Evolutionary conservation across 495 filamentous ascomycete genomes (phyloP).

Genomic region (Talaromyces stipitatus): DNA sequence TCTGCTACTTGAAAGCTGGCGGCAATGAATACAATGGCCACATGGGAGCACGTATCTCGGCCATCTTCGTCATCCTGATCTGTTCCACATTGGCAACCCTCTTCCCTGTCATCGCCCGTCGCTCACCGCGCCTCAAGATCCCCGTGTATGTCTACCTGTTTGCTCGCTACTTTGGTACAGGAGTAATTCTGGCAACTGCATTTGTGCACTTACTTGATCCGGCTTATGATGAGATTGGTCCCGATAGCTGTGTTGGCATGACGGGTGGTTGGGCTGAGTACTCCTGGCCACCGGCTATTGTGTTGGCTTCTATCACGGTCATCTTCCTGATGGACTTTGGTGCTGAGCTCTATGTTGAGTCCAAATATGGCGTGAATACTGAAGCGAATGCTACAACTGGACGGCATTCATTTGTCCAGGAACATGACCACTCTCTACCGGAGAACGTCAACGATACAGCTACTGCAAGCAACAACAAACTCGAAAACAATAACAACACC

Average conservation of each 20-base stretch:
- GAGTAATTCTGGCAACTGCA: conserved; percentile 66
- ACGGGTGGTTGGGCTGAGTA: conserved; percentile 41
- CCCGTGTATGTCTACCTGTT: conserved; percentile 64
- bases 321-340: conserved; percentile 38
- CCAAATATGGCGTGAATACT: conserved; percentile 37
- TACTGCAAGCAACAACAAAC: background rate
- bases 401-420: conserved; percentile 5
- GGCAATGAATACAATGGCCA: conserved; percentile 38
- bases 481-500: background rate
- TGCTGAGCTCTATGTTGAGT: conserved; percentile 45
- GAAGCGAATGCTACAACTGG: conserved; percentile 15
- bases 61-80: conserved; percentile 38
- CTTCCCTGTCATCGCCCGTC: conserved; percentile 58
- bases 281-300: conserved; percentile 35
- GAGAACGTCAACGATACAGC: background rate
- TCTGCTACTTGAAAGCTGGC: conserved; percentile 27
- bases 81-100: conserved; percentile 40
- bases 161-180: conserved; percentile 64
- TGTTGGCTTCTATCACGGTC: conserved; percentile 24
- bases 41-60: conserved; percentile 33
- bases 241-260: conserved; percentile 45
- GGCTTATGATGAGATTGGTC: conserved; percentile 45
- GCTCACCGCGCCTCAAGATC: conserved; percentile 46
- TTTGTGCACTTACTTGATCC: conserved; percentile 51
- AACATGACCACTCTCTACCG: background rate